phyloP scores from a whole-genome alignment of 2,329 filamentous ascomycete genomes.

The Lanzia echinophila region DNA sequence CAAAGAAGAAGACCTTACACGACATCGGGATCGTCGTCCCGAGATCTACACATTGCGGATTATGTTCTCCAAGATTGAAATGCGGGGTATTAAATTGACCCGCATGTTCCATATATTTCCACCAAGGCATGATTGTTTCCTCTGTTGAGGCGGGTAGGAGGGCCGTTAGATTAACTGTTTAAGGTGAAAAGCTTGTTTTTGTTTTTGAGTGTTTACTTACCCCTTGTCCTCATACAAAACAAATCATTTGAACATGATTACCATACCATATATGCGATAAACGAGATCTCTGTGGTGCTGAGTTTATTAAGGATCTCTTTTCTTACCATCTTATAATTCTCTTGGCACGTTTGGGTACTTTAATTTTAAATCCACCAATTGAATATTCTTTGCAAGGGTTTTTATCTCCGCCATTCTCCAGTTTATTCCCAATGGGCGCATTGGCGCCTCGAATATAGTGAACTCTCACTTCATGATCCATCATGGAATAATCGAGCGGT shows the following conservation, averaged over 20 bases:
- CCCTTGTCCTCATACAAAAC: background rate
- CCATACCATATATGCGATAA: background rate
- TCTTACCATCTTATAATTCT: background rate
- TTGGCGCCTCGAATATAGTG: background rate
- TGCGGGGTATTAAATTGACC: slow-evolving; percentile 7
- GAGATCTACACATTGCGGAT: background rate
- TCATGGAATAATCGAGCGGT: background rate
- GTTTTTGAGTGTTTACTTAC: background rate
- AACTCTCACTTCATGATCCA: background rate
- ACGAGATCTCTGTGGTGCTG: too few species aligned
- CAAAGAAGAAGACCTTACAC: background rate
- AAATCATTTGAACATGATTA: background rate
- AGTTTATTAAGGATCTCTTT: too few species aligned
- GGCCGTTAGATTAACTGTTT: background rate
- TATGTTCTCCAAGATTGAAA: background rate
- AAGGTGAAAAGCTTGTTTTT: slow-evolving; percentile 4
- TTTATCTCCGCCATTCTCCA: too few species aligned
- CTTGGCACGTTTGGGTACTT: background rate
- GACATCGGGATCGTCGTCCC: background rate
- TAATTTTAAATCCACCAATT: background rate
- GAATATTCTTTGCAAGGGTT: too few species aligned
- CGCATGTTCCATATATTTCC: background rate
- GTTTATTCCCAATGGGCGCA: background rate
- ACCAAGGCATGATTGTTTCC: background rate
- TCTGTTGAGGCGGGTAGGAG: background rate